Evolutionary conservation across 2,329 filamentous ascomycete genomes (phyloP), one percentile per base, ranked within the genome.

Genomic region (Coniosporium tulheliwenetii): DNA sequence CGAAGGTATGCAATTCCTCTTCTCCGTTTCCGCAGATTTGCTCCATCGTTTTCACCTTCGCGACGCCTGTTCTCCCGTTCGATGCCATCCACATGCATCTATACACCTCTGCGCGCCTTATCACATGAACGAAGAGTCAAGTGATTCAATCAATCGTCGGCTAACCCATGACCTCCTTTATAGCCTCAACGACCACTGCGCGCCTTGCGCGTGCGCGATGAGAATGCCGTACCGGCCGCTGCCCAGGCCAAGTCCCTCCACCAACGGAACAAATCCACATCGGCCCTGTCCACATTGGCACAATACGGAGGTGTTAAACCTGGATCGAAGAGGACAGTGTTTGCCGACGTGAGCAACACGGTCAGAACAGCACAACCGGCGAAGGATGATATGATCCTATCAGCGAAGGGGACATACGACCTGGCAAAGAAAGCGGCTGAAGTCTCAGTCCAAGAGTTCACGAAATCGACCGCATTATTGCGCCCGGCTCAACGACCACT

Each of bases 261-360:
- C 51, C 79, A 85, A 52, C 80, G 81, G 47, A 80, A 85, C 64
- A 93, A 93, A 62, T 93, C 86, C 8, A 78, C 71, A 30, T 77
- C 59, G 60, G 80, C 62, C 61, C 72, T 70, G 49, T 83, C 63
- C 37, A 67, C 67, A 49, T 53, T 73, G 44, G 56, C 70, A 45
- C 65, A 70, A 45, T 69, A 66, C 39, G 69, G 65, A 43, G 69
- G 66, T 33, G 61, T 79, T 47, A 84, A 79, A 59, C 70, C 70
- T 41, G 69, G 74, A 43, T 69, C 78, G 41, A 91, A 87, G 65
- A 78, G 86, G 49, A 77, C 79, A 46, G 84, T 77, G 10, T 86
- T 93, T 60, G 82, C 75, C 39, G 86, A 93, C 57, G 73, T 91
- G 45, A 91, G 82, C 67, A 89, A 87, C 54, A 77, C 71, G 37